Conservation (phyloP, 2,329 filamentous ascomycete genomes). For the Ophiocordyceps australis region DNA sequence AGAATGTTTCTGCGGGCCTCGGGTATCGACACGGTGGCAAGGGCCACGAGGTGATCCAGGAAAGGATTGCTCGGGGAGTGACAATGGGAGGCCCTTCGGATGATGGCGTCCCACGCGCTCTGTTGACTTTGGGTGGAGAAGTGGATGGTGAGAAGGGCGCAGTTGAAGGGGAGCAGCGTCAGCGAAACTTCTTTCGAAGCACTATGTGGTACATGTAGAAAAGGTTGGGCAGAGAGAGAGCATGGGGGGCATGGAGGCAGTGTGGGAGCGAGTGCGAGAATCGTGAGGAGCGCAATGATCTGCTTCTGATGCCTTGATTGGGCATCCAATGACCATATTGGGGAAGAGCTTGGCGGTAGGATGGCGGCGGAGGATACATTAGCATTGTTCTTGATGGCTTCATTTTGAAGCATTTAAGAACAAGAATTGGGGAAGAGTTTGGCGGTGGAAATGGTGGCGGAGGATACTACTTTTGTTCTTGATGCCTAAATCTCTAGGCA, state of each 20-base stretch:
- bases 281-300: no score
- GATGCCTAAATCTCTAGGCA: no score
- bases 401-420: no score
- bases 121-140: constrained; percentile 13
- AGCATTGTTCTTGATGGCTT: no score
- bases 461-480: no score
- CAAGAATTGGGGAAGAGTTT: constrained; percentile 10
- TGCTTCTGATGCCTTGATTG: no score
- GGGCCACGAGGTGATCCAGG: constrained; percentile 19
- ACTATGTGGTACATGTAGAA: constrained; percentile 26
- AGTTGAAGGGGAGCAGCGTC: constrained; percentile 10
- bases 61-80: constrained; percentile 20
- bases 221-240: background rate
- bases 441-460: no score
- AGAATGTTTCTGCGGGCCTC: constrained; percentile 28
- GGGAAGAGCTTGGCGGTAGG: constrained; percentile 15
- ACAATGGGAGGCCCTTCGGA: constrained; percentile 6
- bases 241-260: background rate
- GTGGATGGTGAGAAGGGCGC: constrained; percentile 6
- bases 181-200: constrained; percentile 15
- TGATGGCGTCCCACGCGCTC: constrained; percentile 9
- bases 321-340: constrained; percentile 14
- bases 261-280: background rate
- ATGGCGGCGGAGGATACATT: constrained; percentile 14
- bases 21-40: constrained; percentile 24